Base-by-base conservation (phyloP, 441 rosid genomes). In the Gossypium laxum region DNA sequence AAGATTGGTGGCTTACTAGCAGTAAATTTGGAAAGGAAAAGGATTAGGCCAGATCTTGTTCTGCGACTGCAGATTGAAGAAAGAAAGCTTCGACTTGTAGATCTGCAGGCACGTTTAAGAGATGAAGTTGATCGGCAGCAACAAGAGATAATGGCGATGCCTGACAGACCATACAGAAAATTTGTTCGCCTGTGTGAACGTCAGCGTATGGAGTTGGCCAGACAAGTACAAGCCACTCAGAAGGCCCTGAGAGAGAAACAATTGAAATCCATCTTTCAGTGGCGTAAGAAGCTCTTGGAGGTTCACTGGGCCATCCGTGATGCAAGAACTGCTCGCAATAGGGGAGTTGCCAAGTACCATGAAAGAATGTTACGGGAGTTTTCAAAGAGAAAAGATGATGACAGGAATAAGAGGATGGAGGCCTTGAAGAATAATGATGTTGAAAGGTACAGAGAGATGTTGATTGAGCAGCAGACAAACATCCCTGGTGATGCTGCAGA, bases 221-320 rank as follows among this genome's bases (percentile, higher is more conserved):
- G 99, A 74, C 99, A 96, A 78, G 91, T 96, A 69, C 91, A 89
- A 73, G 88, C 89, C 45, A 87, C 89, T 76, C 97, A 88, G 75
- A 93, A 87, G 76, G 96, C 97, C 62, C 75, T 81, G 66, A 85
- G 96, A 84, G 99, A 96, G 80, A 96, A 91, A 82, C 99, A 96
- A 79, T 74, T 91, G 82, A 96, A 96, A 82, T 85, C 99, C 75
- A 88, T 96, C 78, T 90, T 91, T 79, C 97, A 90, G 79, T 96
- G 99, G 99, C 98, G 99, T 54, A 96, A 96, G 87, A 96, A 88
- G 79, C 97, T 96, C 82, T 91, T 96, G 41, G 99, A 96, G 88
- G 84, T 94, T 82, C 99, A 96, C 70, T 96, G 99, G 99, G 89
- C 80, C 67, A 88, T 93, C 76, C 99, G 99, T 71, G 99, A 96